Evolutionary conservation across 176 grass and related monocot genomes (phyloP), one percentile per base, ranked within the genome.

Genomic region (Ensete glaucum): DNA sequence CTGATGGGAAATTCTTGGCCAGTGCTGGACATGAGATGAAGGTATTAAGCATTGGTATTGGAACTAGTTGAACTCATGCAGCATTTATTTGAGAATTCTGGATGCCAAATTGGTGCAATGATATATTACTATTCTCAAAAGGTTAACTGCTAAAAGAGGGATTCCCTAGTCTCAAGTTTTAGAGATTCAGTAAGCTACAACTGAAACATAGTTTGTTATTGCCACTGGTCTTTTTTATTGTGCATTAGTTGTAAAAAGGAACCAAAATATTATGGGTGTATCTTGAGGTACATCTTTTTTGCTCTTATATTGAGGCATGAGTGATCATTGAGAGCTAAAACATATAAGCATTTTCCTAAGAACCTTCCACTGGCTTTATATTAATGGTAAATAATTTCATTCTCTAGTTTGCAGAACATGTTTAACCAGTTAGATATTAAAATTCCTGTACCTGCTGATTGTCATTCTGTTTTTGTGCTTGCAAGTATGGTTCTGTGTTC

Each of bases 21-120:
- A 91, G 90, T 86, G 96, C 96, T 81, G 91, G 96, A 49, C 96
- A 99, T 84, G 96, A 99, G 62, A 99, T 91, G 78, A 99, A 91
- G 96, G 96, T 91, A 85, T 66, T 26, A 12, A 17, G 17, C 13
- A 17, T 60, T 17, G 57, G 57, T 60, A n/a, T 14, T 60, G 5
- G 57, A 43, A 43, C 34, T 43, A 43, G 34, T 43, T 43, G 34
- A 43, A 43, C 34, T 43, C 34, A 43, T 43, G 4, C 34, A 43
- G 34, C 34, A 43, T 43, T 43, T 43, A 43, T 43, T 43, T 43
- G 34, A 43, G 34, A 43, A 43, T 43, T 43, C 34, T 43, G 3
- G 34, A 43, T 43, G 4, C 34, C 34, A 43, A 43, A 43, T 43
- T 43, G 34, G 34, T 43, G 34, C 34, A 43, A 6, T 43, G 34